phyloP scores from a whole-genome alignment of 2,329 filamentous ascomycete genomes.

The Sarocladium kiliense region DNA sequence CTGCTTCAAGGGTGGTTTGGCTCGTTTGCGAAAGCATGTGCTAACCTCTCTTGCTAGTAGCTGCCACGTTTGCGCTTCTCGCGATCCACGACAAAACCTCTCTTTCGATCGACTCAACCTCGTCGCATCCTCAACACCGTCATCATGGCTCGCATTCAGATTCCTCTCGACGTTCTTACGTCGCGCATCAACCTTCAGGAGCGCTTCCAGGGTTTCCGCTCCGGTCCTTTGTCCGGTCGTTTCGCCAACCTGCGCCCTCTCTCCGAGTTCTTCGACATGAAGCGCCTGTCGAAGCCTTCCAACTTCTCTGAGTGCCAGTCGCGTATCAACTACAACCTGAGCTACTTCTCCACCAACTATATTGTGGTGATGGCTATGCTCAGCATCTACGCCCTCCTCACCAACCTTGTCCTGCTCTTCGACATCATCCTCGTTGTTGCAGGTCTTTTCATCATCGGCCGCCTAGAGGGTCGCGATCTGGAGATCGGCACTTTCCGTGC shows the following conservation, averaged over 20 bases:
- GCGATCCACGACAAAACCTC: constrained; percentile 11
- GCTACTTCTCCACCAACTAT: constrained; percentile 99
- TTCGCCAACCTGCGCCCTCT: constrained; percentile 91
- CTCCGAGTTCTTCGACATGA: constrained; percentile 92
- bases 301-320: constrained; percentile 89
- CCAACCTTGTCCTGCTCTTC: constrained; percentile 81
- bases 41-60: constrained; percentile 10
- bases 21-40: neutral
- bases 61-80: neutral
- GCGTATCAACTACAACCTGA: constrained; percentile 93
- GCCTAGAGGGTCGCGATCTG: constrained; percentile 82
- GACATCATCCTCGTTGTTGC: constrained; percentile 83
- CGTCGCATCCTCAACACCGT: constrained; percentile 12
- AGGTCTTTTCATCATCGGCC: constrained; percentile 88
- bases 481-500: constrained; percentile 78
- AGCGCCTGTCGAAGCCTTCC: constrained; percentile 88
- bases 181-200: constrained; percentile 82
- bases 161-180: constrained; percentile 86
- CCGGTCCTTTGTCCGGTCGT: constrained; percentile 64
- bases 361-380: constrained; percentile 90
- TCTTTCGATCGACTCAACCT: neutral
- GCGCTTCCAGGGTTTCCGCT: constrained; percentile 78
- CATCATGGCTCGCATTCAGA: constrained; percentile 80
- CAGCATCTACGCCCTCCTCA: constrained; percentile 89
- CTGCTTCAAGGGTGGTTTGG: neutral